These are phyloP conservation scores for Aspergillus neotritici DNA, from an alignment of 2,329 filamentous ascomycete species.

Conservation along the genomic window DNA sequence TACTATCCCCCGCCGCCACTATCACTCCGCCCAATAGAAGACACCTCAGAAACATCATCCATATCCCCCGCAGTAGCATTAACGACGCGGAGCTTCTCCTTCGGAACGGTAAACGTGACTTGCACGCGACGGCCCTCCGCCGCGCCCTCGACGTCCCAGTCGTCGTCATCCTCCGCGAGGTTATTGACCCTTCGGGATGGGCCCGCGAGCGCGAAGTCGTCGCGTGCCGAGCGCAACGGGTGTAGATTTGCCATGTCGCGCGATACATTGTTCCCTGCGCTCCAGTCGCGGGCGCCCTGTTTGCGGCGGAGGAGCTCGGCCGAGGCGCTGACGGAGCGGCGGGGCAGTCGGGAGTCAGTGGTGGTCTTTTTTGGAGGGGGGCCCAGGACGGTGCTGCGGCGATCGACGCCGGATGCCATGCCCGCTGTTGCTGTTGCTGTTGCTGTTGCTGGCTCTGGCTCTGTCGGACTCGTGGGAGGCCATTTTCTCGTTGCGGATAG, in stretches of 20 bases:
- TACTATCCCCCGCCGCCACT: constrained; percentile 3
- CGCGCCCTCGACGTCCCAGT: constrained; percentile 72
- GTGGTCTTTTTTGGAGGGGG: constrained; percentile 8
- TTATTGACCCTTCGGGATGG: constrained; percentile 6
- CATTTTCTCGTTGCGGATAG: constrained; percentile 45
- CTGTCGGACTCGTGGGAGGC: constrained; percentile 9
- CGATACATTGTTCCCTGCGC: constrained; percentile 30
- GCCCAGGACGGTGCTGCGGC: constrained; percentile 19
- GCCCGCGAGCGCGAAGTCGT: constrained; percentile 24
- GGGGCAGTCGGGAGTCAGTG: constrained; percentile 25
- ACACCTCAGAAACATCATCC: constrained; percentile 27
- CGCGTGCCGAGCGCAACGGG: constrained; percentile 15
- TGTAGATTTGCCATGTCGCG: constrained; percentile 13
- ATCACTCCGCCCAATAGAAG: constrained; percentile 21
- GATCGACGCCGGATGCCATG: constrained; percentile 26
- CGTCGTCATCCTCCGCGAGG: constrained; percentile 35
- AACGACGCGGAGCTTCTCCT: constrained; percentile 79
- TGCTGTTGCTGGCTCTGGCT: constrained; percentile 14
- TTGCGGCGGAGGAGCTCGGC: constrained; percentile 46
- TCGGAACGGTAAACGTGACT: constrained; percentile 90
- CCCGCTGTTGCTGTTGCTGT: constrained; percentile 14
- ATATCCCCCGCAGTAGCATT: constrained; percentile 56
- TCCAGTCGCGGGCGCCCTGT: constrained; percentile 50
- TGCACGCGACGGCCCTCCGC: constrained; percentile 67
- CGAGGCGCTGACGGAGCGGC: constrained; percentile 45